Evolutionary conservation across 2,329 filamentous ascomycete genomes (phyloP).

Genomic region (Fusarium sp.): DNA sequence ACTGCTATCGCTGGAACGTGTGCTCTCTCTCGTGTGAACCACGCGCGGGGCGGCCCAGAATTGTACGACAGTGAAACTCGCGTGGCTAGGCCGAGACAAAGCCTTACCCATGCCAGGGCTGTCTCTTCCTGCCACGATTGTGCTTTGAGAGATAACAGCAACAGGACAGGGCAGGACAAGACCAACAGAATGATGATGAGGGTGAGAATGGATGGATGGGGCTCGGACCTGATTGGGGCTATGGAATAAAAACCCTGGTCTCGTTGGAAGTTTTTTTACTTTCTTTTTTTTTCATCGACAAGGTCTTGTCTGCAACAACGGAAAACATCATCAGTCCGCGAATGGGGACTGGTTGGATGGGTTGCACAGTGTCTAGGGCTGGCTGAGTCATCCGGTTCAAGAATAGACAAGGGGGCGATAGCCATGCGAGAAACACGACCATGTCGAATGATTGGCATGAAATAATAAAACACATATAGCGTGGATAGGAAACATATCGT

Average conservation of each 20-base stretch:
- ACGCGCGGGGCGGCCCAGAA: constrained; percentile 2
- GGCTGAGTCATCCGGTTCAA: not conserved
- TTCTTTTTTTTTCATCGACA: not conserved
- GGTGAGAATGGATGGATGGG: not conserved
- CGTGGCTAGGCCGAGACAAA: constrained; percentile 37
- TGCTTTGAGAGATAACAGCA: not conserved
- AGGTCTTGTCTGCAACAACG: not conserved
- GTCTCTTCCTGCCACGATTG: constrained; percentile 10
- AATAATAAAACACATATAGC: not conserved
- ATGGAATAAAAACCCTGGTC: not conserved
- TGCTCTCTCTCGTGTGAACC: constrained; percentile 7
- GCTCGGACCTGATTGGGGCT: not conserved
- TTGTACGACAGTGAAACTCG: constrained; percentile 23
- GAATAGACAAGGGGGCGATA: not conserved
- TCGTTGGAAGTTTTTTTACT: not conserved
- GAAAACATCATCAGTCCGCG: not conserved
- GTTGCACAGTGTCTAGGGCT: not conserved
- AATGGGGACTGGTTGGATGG: not conserved
- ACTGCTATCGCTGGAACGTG: constrained; percentile 18
- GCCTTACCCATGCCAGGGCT: not conserved
- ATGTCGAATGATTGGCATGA: not conserved
- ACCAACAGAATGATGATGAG: not conserved
- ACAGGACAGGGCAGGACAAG: not conserved
- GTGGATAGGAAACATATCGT: not conserved
- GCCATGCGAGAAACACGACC: not conserved